These are phyloP conservation scores for Aspergillus piperis DNA, from an alignment of 2,329 filamentous ascomycete species.

Conservation along the genomic window DNA sequence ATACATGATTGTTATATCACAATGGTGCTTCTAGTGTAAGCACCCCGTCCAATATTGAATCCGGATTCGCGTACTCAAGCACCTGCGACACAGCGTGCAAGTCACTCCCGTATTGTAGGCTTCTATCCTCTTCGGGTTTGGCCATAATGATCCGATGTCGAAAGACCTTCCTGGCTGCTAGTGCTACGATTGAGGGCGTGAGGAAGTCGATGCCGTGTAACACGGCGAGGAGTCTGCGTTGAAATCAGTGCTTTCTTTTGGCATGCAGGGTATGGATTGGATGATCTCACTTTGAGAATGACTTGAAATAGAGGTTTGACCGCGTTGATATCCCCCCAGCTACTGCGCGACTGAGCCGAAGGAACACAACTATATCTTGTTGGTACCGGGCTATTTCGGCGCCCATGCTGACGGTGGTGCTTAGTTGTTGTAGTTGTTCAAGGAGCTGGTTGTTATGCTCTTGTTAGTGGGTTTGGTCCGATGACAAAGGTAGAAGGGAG, in stretches of 20 bases:
- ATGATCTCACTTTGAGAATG: slow-evolving; percentile 58
- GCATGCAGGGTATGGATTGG: not conserved
- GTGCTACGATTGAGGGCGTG: slow-evolving; percentile 77
- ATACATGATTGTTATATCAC: slow-evolving; percentile 25
- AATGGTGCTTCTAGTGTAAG: slow-evolving; percentile 60
- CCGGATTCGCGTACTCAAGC: slow-evolving; percentile 60
- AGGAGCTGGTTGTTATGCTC: slow-evolving; percentile 45
- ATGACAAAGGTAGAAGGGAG: not conserved
- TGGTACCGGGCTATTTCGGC: slow-evolving; percentile 81
- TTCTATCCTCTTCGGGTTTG: slow-evolving; percentile 71
- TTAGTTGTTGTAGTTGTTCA: slow-evolving; percentile 59
- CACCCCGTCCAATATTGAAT: slow-evolving; percentile 61
- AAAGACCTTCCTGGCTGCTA: slow-evolving; percentile 86
- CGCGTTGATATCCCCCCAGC: slow-evolving; percentile 73
- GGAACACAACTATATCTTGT: slow-evolving; percentile 82
- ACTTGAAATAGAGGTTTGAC: slow-evolving; percentile 75
- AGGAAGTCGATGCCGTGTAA: slow-evolving; percentile 79
- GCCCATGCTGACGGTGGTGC: slow-evolving; percentile 62
- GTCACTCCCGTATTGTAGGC: slow-evolving; percentile 90
- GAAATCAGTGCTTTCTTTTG: not conserved
- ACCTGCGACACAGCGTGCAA: slow-evolving; percentile 66
- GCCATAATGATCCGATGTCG: slow-evolving; percentile 77
- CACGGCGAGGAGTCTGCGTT: slow-evolving; percentile 62
- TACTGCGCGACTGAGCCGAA: slow-evolving; percentile 85
- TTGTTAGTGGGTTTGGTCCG: not conserved